Conservation (phyloP, 257 asterid genomes). For the Leonotis leonurus region DNA sequence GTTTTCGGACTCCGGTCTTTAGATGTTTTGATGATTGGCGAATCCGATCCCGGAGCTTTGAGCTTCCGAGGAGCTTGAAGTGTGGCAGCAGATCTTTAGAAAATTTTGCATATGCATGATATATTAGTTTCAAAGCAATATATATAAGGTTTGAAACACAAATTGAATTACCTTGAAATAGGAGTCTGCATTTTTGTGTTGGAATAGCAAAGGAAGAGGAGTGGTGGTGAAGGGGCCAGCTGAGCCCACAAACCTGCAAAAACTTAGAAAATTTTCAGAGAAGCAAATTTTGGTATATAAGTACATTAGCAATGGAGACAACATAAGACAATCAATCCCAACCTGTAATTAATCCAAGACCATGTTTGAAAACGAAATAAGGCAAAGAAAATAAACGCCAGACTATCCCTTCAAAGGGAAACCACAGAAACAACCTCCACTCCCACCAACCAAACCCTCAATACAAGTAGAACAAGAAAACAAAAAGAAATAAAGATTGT, state of each 20-base stretch:
- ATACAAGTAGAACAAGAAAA: conserved; percentile 11
- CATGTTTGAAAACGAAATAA: conserved; percentile 9
- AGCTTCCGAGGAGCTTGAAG: conserved; percentile 51
- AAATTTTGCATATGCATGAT: too few species aligned
- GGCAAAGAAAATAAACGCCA: conserved; percentile 27
- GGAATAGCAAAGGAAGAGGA: background rate
- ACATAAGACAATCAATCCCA: conserved; percentile 16
- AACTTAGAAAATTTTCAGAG: conserved; percentile 27
- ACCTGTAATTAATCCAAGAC: conserved; percentile 28
- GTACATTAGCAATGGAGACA: conserved; percentile 12
- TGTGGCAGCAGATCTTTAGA: too few species aligned
- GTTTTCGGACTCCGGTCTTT: conserved; percentile 62
- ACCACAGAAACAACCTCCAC: conserved; percentile 84
- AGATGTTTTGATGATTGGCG: conserved; percentile 31
- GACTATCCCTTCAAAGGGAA: conserved; percentile 71
- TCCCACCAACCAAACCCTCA: conserved; percentile 71
- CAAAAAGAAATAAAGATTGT: background rate
- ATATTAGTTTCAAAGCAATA: too few species aligned
- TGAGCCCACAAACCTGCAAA: conserved; percentile 43
- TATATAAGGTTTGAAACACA: too few species aligned
- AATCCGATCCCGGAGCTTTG: conserved; percentile 34
- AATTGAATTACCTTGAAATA: conserved; percentile 73
- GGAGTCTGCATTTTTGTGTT: conserved; percentile 67
- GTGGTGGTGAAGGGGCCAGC: conserved; percentile 43
- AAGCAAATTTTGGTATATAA: conserved; percentile 8